Evolutionary conservation across 805 yeast species (phyloP).

Genomic region (Pichia rugopelliculosa): DNA sequence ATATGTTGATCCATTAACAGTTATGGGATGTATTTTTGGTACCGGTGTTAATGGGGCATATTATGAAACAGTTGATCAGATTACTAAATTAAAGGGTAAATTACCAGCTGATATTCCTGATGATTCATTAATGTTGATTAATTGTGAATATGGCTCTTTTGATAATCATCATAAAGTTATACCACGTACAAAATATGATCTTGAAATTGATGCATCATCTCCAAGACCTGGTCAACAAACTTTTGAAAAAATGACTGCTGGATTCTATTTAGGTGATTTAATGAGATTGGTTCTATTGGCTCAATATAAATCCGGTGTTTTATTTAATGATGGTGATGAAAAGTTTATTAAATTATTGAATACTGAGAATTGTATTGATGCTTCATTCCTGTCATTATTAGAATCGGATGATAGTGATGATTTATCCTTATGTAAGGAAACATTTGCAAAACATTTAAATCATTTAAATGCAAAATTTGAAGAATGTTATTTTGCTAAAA

Average conservation of each 20-base stretch:
- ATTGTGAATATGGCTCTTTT: constrained; percentile 98
- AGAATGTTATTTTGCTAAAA: constrained; percentile 79
- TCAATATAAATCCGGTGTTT: constrained; percentile 52
- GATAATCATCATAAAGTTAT: constrained; percentile 83
- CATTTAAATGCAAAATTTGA: constrained; percentile 61
- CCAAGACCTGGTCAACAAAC: constrained; percentile 98
- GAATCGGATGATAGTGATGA: constrained; percentile 90
- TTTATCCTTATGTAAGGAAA: constrained; percentile 63
- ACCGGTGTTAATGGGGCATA: constrained; percentile 99
- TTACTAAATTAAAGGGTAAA: constrained; percentile 80
- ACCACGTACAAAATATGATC: constrained; percentile 88
- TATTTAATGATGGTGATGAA: constrained; percentile 52
- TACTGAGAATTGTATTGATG: constrained; percentile 71
- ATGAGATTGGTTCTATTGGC: constrained; percentile 77
- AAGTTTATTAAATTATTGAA: constrained; percentile 52
- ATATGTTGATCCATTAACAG: constrained; percentile 84
- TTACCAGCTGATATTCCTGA: constrained; percentile 56
- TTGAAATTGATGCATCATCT: constrained; percentile 72
- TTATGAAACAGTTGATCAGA: constrained; percentile 67
- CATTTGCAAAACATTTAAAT: constrained; percentile 50
- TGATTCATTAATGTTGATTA: constrained; percentile 85
- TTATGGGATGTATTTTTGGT: constrained; percentile 96
- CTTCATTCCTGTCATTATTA: constrained; percentile 78
- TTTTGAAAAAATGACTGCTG: constrained; percentile 97
- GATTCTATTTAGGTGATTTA: constrained; percentile 92